phyloP scores from a whole-genome alignment of 2,329 filamentous ascomycete species.

The Truncatella angustata region DNA sequence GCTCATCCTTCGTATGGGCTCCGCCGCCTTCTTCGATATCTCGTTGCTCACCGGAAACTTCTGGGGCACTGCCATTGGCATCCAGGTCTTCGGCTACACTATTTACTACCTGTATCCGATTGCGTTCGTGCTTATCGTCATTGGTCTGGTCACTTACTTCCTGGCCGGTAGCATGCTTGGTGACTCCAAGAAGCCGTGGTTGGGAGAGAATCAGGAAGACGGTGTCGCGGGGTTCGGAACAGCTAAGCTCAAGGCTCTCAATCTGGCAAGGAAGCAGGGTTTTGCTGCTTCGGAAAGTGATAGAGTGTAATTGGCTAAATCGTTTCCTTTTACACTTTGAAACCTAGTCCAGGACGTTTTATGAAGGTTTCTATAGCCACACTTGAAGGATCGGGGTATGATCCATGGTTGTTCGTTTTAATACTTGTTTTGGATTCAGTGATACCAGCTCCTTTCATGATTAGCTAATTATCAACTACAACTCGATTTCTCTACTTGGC shows the following conservation, averaged over 20 bases:
- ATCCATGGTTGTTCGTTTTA: too few species aligned
- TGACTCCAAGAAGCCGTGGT: conserved; percentile 92
- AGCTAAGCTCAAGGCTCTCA: conserved; percentile 73
- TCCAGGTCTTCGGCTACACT: conserved; percentile 75
- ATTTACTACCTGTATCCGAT: conserved; percentile 94
- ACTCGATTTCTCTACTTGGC: too few species aligned
- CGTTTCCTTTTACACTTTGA: too few species aligned
- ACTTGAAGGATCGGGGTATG: too few species aligned
- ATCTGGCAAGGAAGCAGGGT: conserved; percentile 47
- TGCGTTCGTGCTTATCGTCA: conserved; percentile 88
- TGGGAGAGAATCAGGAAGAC: conserved; percentile 80
- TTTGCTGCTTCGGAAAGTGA: conserved; percentile 16
- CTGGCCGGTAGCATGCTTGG: conserved; percentile 77
- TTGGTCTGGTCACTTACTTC: conserved; percentile 86
- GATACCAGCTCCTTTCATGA: too few species aligned
- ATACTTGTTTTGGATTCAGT: background rate
- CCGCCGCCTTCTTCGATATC: conserved; percentile 95
- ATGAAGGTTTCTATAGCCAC: too few species aligned
- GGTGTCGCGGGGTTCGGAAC: conserved; percentile 82
- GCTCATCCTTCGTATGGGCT: conserved; percentile 83
- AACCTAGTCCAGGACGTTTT: too few species aligned
- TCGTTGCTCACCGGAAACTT: conserved; percentile 92
- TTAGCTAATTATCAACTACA: too few species aligned
- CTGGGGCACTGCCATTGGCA: conserved; percentile 92
- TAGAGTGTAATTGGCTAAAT: conserved; percentile 4